Evolutionary conservation across 371 early-diverging fungal species (phyloP), one percentile per base, ranked within the genome.

Genomic region (Amoeboaphelidium protococcarum): DNA sequence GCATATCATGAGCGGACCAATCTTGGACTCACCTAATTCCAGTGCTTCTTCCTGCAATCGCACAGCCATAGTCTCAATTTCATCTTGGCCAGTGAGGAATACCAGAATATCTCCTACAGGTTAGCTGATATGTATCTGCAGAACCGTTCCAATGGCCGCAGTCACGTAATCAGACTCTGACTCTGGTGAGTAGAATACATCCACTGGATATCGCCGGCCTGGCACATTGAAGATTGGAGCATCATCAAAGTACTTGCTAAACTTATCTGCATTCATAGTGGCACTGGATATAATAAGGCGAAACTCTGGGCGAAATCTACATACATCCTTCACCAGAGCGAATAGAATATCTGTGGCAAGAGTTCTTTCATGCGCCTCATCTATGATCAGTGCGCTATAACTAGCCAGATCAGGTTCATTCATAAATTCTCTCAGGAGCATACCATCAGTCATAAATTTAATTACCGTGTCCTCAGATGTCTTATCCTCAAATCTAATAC

Each of bases 351-450:
- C 99, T 0, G 98, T 97, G 50, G 94, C 90, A 45, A 94, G 62
- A 12, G 91, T 97, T 52, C 98, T 74, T 63, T 99, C 99, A 70
- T 99, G 99, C 16, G 96, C 95, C 60, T 96, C 99, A 61, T 99
- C 99, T 47, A 99, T 88, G 60, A 99, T 91, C 52, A 96, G 64
- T 50, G 79, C 80, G 40, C 76, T 76, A 62, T 92, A 94, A 22
- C 74, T 67, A 6, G 72, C 76, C 46, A 98, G 64, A 57, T 92
- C 89, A 0, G 98, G 97, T 55, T 90, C 91, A 3, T 88, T 87
- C 68, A 97, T 73, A 57, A 92, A 89, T 62, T 98, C 98, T 50
- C 92, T 78, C 4, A 99, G 71, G 23, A 99, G 71, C 79, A 97
- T 88, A 54, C 99, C 99, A 59, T 98, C 97, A 1, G 99, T 98